These are phyloP conservation scores for Phanerochaete sordida DNA, from an alignment of 768 basidiomycete species.

Conservation along the genomic window DNA sequence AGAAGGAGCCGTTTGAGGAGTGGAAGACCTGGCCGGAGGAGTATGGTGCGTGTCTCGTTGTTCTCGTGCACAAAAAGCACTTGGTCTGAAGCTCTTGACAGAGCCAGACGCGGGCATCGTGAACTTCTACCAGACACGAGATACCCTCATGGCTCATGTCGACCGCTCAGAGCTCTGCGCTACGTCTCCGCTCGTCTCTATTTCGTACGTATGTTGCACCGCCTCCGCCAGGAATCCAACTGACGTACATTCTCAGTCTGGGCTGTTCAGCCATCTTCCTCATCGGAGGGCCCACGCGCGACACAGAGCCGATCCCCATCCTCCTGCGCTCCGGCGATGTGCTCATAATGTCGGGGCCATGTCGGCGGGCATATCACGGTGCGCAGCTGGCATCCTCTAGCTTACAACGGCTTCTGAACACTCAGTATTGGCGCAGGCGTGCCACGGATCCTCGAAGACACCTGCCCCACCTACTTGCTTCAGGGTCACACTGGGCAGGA, in stretches of 20 bases:
- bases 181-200: conserved; percentile 87
- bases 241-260: no score
- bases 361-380: conserved; percentile 93
- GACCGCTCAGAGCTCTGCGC: conserved; percentile 94
- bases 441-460: conserved; percentile 81
- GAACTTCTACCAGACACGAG: conserved; percentile 91
- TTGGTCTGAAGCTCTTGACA: conserved; percentile 27
- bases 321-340: conserved; percentile 89
- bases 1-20: conserved; percentile 22
- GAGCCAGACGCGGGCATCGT: conserved; percentile 97
- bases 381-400: conserved; percentile 18
- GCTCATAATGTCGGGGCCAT: conserved; percentile 90
- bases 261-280: conserved; percentile 90
- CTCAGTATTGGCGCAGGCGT: conserved; percentile 48
- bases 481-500: neutral
- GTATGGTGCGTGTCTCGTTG: conserved; percentile 55
- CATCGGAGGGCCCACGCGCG: conserved; percentile 79
- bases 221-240: no score
- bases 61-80: neutral
- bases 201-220: conserved; percentile 88
- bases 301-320: conserved; percentile 73
- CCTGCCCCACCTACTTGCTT: conserved; percentile 61
- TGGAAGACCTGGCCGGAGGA: conserved; percentile 76
- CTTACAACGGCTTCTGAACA: neutral
- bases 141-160: conserved; percentile 97